Evolutionary conservation across 1,139 yeast species (phyloP).

Genomic region (Trichomonascaceae sp.): DNA sequence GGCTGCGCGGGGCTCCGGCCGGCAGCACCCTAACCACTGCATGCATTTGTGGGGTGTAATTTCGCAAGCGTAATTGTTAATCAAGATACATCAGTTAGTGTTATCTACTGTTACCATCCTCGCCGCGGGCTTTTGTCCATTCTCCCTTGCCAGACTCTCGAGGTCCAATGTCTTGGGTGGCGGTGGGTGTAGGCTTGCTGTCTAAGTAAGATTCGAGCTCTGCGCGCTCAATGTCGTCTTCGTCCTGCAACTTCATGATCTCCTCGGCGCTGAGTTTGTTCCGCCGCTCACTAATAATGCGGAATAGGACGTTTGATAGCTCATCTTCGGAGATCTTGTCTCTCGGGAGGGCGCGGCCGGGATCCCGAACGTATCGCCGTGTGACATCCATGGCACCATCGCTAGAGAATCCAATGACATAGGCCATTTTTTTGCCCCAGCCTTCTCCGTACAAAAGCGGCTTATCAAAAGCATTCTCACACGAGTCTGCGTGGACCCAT

Average conservation of each 20-base stretch:
- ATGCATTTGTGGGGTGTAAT: too few species aligned
- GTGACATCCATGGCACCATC: constrained; percentile 59
- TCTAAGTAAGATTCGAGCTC: constrained; percentile 21
- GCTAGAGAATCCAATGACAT: constrained; percentile 54
- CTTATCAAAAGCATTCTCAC: constrained; percentile 76
- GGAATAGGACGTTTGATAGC: constrained; percentile 28
- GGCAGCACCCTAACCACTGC: too few species aligned
- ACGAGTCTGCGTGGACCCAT: constrained; percentile 82
- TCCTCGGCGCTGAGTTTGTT: constrained; percentile 22
- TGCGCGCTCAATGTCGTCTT: constrained; percentile 31
- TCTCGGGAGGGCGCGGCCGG: constrained; percentile 40
- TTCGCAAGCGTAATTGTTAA: too few species aligned
- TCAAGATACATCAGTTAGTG: too few species aligned
- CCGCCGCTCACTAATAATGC: constrained; percentile 31
- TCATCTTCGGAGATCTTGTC: constrained; percentile 31
- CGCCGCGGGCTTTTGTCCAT: constrained; percentile 72
- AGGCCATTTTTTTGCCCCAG: constrained; percentile 93
- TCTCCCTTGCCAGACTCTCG: constrained; percentile 63
- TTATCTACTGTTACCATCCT: constrained; percentile 48
- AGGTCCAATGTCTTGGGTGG: constrained; percentile 17
- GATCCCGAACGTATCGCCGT: constrained; percentile 46
- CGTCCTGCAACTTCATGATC: constrained; percentile 21
- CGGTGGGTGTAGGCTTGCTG: constrained; percentile 10
- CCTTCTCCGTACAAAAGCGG: constrained; percentile 67
- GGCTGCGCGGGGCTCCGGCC: too few species aligned